Percentiles rank a stretch among this genome's conserved stretches.
Conservation (phyloP, 768 basidiomycete genomes). For the Lactarius indigo region DNA sequence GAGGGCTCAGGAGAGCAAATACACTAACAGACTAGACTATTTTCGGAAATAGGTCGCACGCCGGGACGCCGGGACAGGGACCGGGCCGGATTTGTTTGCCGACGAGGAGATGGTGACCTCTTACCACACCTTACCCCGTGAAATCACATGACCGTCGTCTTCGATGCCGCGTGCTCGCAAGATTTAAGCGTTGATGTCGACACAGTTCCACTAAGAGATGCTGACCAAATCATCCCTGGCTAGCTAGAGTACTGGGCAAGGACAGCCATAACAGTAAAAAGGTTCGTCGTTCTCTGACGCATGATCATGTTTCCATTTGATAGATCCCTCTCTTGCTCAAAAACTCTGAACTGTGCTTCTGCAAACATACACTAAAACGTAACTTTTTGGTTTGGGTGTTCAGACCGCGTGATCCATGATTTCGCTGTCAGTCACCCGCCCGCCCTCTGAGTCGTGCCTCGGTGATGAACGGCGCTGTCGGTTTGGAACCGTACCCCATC, state of each 20-base stretch:
- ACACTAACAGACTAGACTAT: neutral
- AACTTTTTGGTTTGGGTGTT: neutral
- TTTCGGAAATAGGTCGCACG: neutral
- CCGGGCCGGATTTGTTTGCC: neutral
- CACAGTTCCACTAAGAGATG: neutral
- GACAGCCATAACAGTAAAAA: neutral
- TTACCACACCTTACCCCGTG: neutral
- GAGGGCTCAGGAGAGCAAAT: neutral
- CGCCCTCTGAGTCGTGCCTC: neutral
- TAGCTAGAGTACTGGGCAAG: neutral
- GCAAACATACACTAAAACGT: neutral
- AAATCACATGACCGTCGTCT: neutral
- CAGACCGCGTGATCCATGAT: neutral
- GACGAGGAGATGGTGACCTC: neutral
- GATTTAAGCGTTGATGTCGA: neutral
- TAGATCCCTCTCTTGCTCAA: neutral
- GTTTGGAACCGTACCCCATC: neutral
- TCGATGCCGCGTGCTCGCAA: conserved; percentile 2
- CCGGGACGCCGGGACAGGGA: neutral
- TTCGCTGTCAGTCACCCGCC: neutral
- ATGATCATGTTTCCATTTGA: neutral
- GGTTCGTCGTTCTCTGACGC: neutral
- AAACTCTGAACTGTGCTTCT: neutral
- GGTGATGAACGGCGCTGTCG: neutral
- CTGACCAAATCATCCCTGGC: neutral